Percentiles rank a stretch among this genome's conserved stretches.
Conservation (phyloP, 2,329 filamentous ascomycete genomes). For the Daldinia sp. region DNA sequence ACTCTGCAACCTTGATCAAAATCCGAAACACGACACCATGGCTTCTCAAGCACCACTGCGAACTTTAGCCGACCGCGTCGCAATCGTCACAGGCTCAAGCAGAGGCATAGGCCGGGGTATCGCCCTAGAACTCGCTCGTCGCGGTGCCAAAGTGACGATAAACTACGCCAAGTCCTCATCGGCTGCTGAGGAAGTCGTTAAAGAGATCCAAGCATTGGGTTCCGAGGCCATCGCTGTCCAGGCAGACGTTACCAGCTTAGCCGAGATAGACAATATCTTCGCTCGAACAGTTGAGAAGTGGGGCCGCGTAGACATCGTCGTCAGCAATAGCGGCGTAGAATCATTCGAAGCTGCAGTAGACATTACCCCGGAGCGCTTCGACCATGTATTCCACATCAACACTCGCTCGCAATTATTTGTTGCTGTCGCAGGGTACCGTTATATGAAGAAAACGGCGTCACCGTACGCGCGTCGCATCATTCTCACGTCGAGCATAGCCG, state of each 20-base stretch:
- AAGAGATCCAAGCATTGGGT: constrained; percentile 11
- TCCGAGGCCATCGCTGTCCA: constrained; percentile 16
- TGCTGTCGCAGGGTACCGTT: constrained; percentile 8
- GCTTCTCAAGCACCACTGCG: background rate
- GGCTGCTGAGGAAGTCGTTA: constrained; percentile 1
- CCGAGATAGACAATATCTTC: constrained; percentile 13
- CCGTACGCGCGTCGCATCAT: constrained; percentile 8
- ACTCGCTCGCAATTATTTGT: constrained; percentile 20
- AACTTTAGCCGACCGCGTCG: constrained; percentile 16
- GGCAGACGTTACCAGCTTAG: constrained; percentile 11
- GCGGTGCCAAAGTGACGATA: constrained; percentile 20
- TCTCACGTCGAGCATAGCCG: constrained; percentile 20
- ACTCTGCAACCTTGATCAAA: background rate
- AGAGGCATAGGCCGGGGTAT: constrained; percentile 20
- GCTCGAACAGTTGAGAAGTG: constrained; percentile 13
- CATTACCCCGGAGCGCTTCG: constrained; percentile 14
- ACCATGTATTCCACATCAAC: constrained; percentile 19
- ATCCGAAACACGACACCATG: background rate
- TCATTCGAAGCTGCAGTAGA: constrained; percentile 20
- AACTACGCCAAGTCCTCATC: constrained; percentile 14
- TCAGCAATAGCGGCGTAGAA: constrained; percentile 18
- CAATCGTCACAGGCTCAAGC: constrained; percentile 19
- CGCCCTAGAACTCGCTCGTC: constrained; percentile 16
- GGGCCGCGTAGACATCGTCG: constrained; percentile 17
- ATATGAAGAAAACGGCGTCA: constrained; percentile 8